phyloP scores from a whole-genome alignment of 192 early-diverging fungal genomes.

The Chytriomyces sp. region DNA sequence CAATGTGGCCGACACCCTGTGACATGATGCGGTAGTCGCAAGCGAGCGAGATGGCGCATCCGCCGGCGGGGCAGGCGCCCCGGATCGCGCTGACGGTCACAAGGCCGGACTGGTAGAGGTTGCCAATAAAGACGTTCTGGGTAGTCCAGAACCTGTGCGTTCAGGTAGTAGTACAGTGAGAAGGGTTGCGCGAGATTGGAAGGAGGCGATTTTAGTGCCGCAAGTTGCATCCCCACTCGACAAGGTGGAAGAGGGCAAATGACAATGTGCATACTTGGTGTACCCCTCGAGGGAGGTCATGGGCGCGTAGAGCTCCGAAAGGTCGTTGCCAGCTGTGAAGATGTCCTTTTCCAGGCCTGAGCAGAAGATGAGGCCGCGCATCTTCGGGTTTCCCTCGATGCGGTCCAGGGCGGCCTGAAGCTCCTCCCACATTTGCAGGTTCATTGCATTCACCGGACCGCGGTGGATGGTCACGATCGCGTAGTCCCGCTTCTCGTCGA shows the following conservation, averaged over 20 bases:
- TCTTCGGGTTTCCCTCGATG: conserved; percentile 34
- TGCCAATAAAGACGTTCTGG: conserved; percentile 45
- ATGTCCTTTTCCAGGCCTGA: conserved; percentile 45
- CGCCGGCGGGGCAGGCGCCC: conserved; percentile 54
- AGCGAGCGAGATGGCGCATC: conserved; percentile 40
- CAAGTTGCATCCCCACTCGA: too few relatives aligned
- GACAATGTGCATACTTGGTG: too few relatives aligned
- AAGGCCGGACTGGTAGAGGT: conserved; percentile 38
- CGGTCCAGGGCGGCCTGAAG: conserved; percentile 34
- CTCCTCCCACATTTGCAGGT: conserved; percentile 37
- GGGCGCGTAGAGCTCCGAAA: conserved; percentile 44
- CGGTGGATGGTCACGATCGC: conserved; percentile 23
- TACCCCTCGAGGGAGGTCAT: conserved; percentile 42
- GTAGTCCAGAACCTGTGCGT: conserved; percentile 52
- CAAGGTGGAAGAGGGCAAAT: too few relatives aligned
- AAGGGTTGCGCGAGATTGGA: too few relatives aligned
- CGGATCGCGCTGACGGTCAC: conserved; percentile 44
- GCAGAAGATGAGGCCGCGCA: conserved; percentile 44
- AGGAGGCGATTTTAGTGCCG: too few relatives aligned
- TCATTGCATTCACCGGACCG: conserved; percentile 17
- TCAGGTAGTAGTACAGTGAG: too few relatives aligned
- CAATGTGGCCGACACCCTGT: conserved; percentile 29
- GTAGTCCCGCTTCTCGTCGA: conserved; percentile 22
- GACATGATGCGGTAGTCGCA: conserved; percentile 50
- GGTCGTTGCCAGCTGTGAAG: conserved; percentile 57